Percentiles rank a stretch among this genome's conserved stretches.
Evolutionary conservation across 805 yeast species (phyloP).

Genomic region (Schizosaccharomyces cryophilus): DNA sequence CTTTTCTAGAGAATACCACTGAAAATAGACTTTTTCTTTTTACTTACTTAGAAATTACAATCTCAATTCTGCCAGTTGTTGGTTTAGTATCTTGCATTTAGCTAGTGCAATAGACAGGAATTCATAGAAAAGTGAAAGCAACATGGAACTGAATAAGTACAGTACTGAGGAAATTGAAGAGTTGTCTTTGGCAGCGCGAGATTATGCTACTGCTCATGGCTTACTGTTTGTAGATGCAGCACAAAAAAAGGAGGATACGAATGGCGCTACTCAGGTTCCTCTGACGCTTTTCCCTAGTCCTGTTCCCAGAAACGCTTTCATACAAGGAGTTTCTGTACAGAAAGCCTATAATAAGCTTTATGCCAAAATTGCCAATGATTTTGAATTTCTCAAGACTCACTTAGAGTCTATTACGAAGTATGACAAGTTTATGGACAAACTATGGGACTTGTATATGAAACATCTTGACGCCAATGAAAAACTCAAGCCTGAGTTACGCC

Average conservation of each 20-base stretch:
- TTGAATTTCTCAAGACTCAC: slow-evolving; percentile 36
- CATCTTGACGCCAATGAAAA: slow-evolving; percentile 14
- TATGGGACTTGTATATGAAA: slow-evolving; percentile 31
- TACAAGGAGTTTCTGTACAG: slow-evolving; percentile 43
- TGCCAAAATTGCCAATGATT: slow-evolving; percentile 33
- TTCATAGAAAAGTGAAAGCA: too few species aligned
- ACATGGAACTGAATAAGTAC: neutral
- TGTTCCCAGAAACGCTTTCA: slow-evolving; percentile 42
- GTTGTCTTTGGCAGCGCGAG: slow-evolving; percentile 1
- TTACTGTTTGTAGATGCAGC: slow-evolving; percentile 16
- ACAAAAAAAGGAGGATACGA: slow-evolving; percentile 28
- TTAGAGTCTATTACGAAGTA: slow-evolving; percentile 33
- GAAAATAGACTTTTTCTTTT: too few species aligned
- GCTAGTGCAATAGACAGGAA: too few species aligned
- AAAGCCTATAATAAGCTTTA: slow-evolving; percentile 47
- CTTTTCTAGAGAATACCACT: too few species aligned
- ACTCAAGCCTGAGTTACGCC: slow-evolving; percentile 22
- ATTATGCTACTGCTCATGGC: slow-evolving; percentile 10
- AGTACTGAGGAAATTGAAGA: neutral
- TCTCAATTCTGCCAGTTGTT: too few species aligned
- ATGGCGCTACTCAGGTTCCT: slow-evolving; percentile 20
- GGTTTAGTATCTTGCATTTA: too few species aligned
- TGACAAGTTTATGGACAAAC: slow-evolving; percentile 54
- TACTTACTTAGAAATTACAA: too few species aligned
- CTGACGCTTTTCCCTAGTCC: slow-evolving; percentile 82